phyloP scores from a whole-genome alignment of 306 rosid genomes.

The Cicer arietinum region DNA sequence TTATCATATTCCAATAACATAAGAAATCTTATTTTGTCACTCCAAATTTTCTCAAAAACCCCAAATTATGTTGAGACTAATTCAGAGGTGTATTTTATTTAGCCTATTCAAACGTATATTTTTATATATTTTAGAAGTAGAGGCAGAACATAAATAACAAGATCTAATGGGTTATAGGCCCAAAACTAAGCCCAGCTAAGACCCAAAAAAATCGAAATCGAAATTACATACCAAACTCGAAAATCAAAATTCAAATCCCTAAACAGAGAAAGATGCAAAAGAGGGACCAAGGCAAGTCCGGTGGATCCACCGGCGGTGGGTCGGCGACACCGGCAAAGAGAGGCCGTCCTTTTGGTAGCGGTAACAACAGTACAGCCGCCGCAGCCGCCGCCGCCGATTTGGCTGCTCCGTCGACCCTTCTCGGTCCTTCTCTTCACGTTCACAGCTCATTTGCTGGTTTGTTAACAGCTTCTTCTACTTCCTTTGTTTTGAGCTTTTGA shows the following conservation, averaged over 20 bases:
- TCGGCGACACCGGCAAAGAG: conserved; percentile 84
- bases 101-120: no score
- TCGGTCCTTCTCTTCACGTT: conserved; percentile 94
- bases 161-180: background rate
- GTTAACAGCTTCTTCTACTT: conserved; percentile 39
- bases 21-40: no score
- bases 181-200: conserved; percentile 22
- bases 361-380: conserved; percentile 63
- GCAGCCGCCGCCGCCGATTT: conserved; percentile 65
- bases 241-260: conserved; percentile 24
- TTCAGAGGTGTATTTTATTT: no score
- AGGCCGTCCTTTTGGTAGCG: conserved; percentile 93
- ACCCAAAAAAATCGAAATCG: background rate
- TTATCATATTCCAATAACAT: no score
- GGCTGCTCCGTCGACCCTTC: conserved; percentile 80
- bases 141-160: background rate
- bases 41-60: no score
- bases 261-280: conserved; percentile 71
- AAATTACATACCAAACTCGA: background rate
- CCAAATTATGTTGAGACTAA: no score
- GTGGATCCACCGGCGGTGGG: conserved; percentile 67
- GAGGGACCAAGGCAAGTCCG: conserved; percentile 82
- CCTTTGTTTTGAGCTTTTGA: background rate
- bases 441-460: conserved; percentile 90
- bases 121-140: no score